phyloP scores from a whole-genome alignment of 805 yeast genomes.

The Candida ipomoeae region DNA sequence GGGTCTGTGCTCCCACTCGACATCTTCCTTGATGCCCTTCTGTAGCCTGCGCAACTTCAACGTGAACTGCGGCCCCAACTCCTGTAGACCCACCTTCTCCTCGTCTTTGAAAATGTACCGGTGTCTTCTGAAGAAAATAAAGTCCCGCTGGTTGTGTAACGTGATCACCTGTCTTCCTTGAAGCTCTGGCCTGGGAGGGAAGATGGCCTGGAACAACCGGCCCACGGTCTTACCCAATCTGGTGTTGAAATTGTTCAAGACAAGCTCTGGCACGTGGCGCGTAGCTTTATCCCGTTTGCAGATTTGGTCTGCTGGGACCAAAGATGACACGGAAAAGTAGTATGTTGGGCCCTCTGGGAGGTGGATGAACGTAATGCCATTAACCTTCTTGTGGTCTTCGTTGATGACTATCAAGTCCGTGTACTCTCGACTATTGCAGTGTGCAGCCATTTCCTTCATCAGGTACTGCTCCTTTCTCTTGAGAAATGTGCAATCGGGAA shows the following conservation, averaged over 20 bases:
- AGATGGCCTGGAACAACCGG: slow-evolving; percentile 81
- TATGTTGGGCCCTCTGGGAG: slow-evolving; percentile 94
- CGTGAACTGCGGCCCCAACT: slow-evolving; percentile 95
- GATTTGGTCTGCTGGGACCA: slow-evolving; percentile 69
- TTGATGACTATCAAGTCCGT: slow-evolving; percentile 87
- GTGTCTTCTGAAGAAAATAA: slow-evolving; percentile 91
- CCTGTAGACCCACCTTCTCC: slow-evolving; percentile 91
- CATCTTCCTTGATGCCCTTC: slow-evolving; percentile 85
- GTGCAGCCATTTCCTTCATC: slow-evolving; percentile 82
- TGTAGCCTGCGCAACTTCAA: slow-evolving; percentile 83
- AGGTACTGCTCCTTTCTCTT: slow-evolving; percentile 81
- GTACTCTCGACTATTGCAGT: slow-evolving; percentile 76
- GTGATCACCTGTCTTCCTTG: slow-evolving; percentile 96
- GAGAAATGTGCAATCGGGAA: slow-evolving; percentile 83
- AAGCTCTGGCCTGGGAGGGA: slow-evolving; percentile 91
- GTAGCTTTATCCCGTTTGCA: slow-evolving; percentile 90
- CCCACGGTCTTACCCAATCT: slow-evolving; percentile 93
- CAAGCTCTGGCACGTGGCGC: slow-evolving; percentile 85
- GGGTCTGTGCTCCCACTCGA: slow-evolving; percentile 94
- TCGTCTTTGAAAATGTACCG: slow-evolving; percentile 86
- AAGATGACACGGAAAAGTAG: slow-evolving; percentile 79
- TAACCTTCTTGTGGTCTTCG: slow-evolving; percentile 89
- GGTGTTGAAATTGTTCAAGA: slow-evolving; percentile 88
- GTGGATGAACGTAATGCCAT: slow-evolving; percentile 89
- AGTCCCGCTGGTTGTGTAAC: slow-evolving; percentile 94